Percentiles rank a stretch among this genome's conserved stretches.
Evolutionary conservation across 2,329 filamentous ascomycete genomes (phyloP).

Genomic region (Aciculosporium take): DNA sequence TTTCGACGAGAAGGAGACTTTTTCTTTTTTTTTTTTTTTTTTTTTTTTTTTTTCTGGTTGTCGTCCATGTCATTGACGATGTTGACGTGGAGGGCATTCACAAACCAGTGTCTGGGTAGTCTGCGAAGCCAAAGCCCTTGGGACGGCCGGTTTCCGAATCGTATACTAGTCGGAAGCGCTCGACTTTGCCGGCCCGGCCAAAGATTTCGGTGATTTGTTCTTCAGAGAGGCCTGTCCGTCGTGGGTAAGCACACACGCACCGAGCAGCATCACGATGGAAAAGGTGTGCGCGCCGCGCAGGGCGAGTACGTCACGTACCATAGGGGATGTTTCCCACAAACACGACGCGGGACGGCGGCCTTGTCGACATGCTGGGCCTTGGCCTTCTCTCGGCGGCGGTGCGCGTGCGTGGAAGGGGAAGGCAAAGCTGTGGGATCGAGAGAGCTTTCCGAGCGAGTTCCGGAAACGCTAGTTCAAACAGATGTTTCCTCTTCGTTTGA

Average conservation of each 20-base stretch:
- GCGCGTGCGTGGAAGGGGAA: background rate
- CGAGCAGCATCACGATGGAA: background rate
- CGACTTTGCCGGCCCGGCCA: slow-evolving; percentile 73
- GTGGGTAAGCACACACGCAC: slow-evolving; percentile 10
- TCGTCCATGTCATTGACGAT: too few species aligned
- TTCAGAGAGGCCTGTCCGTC: slow-evolving; percentile 70
- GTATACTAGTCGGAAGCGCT: slow-evolving; percentile 86
- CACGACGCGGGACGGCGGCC: slow-evolving; percentile 63
- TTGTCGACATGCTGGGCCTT: slow-evolving; percentile 43
- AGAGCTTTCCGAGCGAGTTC: too few species aligned
- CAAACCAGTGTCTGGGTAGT: slow-evolving; percentile 80
- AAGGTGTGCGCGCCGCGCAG: background rate
- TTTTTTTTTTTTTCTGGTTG: background rate
- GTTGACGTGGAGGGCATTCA: background rate
- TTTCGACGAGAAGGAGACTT: too few species aligned
- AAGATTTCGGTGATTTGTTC: slow-evolving; percentile 94
- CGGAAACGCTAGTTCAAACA: too few species aligned
- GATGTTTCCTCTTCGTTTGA: background rate
- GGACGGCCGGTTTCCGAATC: slow-evolving; percentile 89
- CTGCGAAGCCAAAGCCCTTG: slow-evolving; percentile 93
- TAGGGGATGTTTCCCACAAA: slow-evolving; percentile 83
- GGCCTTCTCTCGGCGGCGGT: background rate
- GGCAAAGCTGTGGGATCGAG: too few species aligned
- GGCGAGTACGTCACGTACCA: slow-evolving; percentile 34
- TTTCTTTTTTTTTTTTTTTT: too few species aligned